A percentile compares a stretch with the other conserved stretches of the same genome.
These are phyloP conservation scores for Coemansia sp. DNA, from an alignment of 192 early-diverging fungal species.

Conservation along the genomic window DNA sequence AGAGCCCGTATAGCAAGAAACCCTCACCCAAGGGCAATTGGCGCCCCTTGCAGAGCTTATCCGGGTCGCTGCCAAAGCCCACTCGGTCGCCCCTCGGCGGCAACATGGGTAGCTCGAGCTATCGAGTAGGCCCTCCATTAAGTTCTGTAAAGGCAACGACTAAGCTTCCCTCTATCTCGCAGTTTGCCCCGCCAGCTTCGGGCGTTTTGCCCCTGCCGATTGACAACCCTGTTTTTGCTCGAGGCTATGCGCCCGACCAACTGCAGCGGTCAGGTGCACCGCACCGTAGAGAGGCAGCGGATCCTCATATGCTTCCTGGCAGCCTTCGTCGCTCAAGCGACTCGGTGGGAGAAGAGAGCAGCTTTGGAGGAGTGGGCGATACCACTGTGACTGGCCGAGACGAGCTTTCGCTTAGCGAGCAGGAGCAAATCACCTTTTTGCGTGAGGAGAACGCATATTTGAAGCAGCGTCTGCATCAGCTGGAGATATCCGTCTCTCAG, in stretches of 20 bases:
- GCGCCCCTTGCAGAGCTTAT: conserved; percentile 8
- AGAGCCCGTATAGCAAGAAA: conserved; percentile 2
- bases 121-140: not conserved
- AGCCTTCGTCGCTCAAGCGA: conserved; percentile 25
- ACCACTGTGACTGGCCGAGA: conserved; percentile 23
- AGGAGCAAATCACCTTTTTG: conserved; percentile 25
- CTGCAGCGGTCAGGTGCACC: not conserved
- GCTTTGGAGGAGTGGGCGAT: conserved; percentile 9
- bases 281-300: conserved; percentile 7
- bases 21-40: conserved; percentile 5
- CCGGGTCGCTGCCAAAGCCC: conserved; percentile 25
- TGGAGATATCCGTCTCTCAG: conserved; percentile 39
- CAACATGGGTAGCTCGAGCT: not conserved
- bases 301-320: conserved; percentile 3
- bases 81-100: conserved; percentile 20
- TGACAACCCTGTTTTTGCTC: conserved; percentile 8
- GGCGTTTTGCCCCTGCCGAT: conserved; percentile 20
- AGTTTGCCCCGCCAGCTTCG: conserved; percentile 17
- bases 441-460: conserved; percentile 41
- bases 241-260: conserved; percentile 2
- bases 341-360: conserved; percentile 21
- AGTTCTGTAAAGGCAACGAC: not conserved
- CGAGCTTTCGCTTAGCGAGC: conserved; percentile 20
- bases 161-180: conserved; percentile 27
- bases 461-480: conserved; percentile 28